Evolutionary conservation across 768 basidiomycete species (phyloP), one percentile per base, ranked within the genome.

Genomic region (Mrakia gelida): DNA sequence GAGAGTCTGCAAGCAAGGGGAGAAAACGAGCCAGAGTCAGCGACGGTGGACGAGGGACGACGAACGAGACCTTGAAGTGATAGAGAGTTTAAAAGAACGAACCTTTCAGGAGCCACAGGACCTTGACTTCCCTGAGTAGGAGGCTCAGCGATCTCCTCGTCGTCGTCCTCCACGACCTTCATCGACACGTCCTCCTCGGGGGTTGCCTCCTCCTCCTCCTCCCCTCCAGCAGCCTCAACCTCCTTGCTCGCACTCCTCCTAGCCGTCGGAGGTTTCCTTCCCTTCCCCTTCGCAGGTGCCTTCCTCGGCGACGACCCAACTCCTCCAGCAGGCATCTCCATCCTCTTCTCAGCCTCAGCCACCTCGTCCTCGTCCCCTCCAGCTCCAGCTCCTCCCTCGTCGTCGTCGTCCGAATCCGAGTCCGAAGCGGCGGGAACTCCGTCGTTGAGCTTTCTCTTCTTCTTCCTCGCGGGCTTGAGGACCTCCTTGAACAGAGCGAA

Each of bases 401-500:
- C 87, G n/a, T 86, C 87, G 38, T 88, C 85, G 30, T 83, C 84
- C 21, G 65, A 68, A 45, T 75, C 78, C 56, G 63, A 52, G 6
- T 80, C 82, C 5, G 81, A 82, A 10, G 80, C 84, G 1, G 80
- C 82, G 15, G 81, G 86, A 21, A 86, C 88, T 7, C 91, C 92
- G 73, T 87, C 89, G 83, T 93, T 92, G 79, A 94, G 88, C 86
- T 92, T 94, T 83, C 92, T 89, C 86, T 93, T 92, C 88, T 96
- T 97, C 80, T 90, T 85, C 73, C 79, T 78, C 78, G 87, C 86
- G 45, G 93, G 90, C 83, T 92, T 93, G 67, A 93, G 89, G 26
- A 99, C 96, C 84, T 99, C 96, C 83, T 95, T 96, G 89, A 95
- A 99, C 49, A 99, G 89, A 8, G 97, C 97, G 85, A 94, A 99